A percentile compares a stretch with the other conserved stretches of the same genome.
Conservation (phyloP, 2,329 filamentous ascomycete genomes). For the Laburnicola sp. region DNA sequence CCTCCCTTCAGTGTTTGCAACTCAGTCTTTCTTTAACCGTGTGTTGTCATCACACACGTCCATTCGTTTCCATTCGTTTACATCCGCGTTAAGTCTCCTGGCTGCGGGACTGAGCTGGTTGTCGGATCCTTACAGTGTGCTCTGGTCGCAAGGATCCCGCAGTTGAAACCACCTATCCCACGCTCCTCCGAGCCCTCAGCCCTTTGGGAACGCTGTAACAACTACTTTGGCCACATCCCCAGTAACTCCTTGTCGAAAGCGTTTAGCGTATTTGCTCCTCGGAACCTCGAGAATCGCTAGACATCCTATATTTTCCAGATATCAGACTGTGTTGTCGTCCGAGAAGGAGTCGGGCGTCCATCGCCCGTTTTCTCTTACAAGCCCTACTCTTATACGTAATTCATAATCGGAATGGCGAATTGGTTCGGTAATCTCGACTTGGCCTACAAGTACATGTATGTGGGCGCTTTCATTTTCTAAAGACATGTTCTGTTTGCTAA, state of each 20-base stretch:
- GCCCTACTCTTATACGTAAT: not conserved
- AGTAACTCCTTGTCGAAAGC: not conserved
- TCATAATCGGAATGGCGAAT: constrained; percentile 29
- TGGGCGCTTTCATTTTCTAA: not conserved
- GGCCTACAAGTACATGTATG: constrained; percentile 46
- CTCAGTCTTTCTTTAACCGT: constrained; percentile 27
- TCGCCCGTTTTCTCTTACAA: constrained; percentile 12
- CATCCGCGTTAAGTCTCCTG: not conserved
- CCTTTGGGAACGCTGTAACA: constrained; percentile 10
- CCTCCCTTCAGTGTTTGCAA: constrained; percentile 21
- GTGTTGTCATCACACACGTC: constrained; percentile 41
- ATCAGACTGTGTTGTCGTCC: constrained; percentile 8
- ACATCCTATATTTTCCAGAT: not conserved
- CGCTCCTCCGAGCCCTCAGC: constrained; percentile 4
- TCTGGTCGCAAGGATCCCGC: constrained; percentile 19
- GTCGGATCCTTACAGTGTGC: constrained; percentile 3
- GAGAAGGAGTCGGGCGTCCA: constrained; percentile 14
- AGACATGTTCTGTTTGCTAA: not conserved
- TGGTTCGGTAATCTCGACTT: constrained; percentile 42
- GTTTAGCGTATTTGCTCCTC: not conserved
- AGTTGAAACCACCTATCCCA: constrained; percentile 13
- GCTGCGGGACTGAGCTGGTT: constrained; percentile 3
- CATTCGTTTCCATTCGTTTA: constrained; percentile 31
- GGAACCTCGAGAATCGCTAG: constrained; percentile 12
- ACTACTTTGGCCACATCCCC: constrained; percentile 7